These are phyloP conservation scores for Sporothrix dimorphospora DNA, from an alignment of 2,329 filamentous ascomycete species.

Conservation along the genomic window DNA sequence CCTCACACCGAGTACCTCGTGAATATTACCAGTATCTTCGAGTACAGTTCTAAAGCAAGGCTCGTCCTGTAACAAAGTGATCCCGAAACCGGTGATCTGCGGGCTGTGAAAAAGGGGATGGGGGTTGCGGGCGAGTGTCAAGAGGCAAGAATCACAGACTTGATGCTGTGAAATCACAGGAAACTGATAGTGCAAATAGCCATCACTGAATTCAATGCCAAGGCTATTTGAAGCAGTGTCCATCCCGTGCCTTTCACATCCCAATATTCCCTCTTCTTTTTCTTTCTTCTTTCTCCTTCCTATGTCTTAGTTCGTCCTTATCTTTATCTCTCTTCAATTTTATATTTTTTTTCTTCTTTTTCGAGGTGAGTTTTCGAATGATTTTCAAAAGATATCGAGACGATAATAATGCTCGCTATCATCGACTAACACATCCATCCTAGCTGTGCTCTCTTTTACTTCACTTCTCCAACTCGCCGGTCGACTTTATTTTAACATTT, in stretches of 20 bases:
- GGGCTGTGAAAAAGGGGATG: not conserved
- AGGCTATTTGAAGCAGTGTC: not conserved
- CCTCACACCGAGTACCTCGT: too few species aligned
- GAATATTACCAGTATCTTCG: too few species aligned
- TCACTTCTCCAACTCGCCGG: slow-evolving; percentile 26
- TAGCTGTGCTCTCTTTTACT: slow-evolving; percentile 27
- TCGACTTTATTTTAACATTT: slow-evolving; percentile 13
- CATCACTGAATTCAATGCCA: too few species aligned
- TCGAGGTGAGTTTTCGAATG: slow-evolving; percentile 16
- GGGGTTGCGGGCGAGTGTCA: not conserved
- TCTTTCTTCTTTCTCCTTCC: not conserved
- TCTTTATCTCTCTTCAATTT: not conserved
- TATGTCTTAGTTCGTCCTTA: not conserved
- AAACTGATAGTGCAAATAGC: not conserved
- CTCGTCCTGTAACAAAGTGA: not conserved
- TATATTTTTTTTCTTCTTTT: not conserved
- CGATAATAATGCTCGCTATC: not conserved
- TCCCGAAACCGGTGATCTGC: not conserved
- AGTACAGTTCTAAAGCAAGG: not conserved
- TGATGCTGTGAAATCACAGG: not conserved
- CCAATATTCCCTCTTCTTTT: not conserved
- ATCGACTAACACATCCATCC: not conserved
- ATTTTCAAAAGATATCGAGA: too few species aligned
- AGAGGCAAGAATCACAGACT: not conserved
- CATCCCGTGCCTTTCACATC: not conserved